Conservation (phyloP, 2,329 filamentous ascomycete genomes). For the Colletotrichum somersetense region DNA sequence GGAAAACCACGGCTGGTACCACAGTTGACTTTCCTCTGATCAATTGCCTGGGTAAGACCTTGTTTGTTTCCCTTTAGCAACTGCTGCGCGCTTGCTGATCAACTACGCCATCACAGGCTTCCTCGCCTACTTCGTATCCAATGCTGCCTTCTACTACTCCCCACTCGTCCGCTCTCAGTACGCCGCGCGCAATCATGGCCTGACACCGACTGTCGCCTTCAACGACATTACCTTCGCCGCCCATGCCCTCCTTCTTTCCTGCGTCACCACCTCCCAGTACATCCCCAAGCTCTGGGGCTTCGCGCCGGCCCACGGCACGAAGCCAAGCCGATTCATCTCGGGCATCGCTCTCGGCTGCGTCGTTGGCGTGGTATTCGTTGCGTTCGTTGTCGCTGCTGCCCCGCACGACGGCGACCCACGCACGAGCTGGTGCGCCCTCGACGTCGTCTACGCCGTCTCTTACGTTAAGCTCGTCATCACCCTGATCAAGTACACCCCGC, state of each 20-base stretch:
- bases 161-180: slow-evolving; percentile 84
- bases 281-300: slow-evolving; percentile 86
- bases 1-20: slow-evolving; percentile 83
- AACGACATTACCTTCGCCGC: slow-evolving; percentile 92
- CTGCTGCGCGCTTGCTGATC: slow-evolving; percentile 20
- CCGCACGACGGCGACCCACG: slow-evolving; percentile 54
- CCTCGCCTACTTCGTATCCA: slow-evolving; percentile 81
- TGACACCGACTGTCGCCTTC: slow-evolving; percentile 85
- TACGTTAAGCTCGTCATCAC: slow-evolving; percentile 93
- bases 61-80: background rate
- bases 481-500: slow-evolving; percentile 92
- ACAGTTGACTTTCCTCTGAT: slow-evolving; percentile 89
- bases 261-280: slow-evolving; percentile 81
- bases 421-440: slow-evolving; percentile 71
- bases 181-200: slow-evolving; percentile 79
- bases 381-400: slow-evolving; percentile 59
- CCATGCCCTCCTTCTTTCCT: slow-evolving; percentile 81
- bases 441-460: slow-evolving; percentile 76
- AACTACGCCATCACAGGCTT: slow-evolving; percentile 69
- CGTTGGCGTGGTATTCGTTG: slow-evolving; percentile 66
- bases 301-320: slow-evolving; percentile 67
- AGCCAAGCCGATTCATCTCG: slow-evolving; percentile 71
- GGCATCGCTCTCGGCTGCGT: slow-evolving; percentile 79
- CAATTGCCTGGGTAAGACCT: slow-evolving; percentile 69
- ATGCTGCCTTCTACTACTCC: slow-evolving; percentile 81